Conservation (phyloP, 2,329 filamentous ascomycete species). For the Dactylellina drechsleri region DNA sequence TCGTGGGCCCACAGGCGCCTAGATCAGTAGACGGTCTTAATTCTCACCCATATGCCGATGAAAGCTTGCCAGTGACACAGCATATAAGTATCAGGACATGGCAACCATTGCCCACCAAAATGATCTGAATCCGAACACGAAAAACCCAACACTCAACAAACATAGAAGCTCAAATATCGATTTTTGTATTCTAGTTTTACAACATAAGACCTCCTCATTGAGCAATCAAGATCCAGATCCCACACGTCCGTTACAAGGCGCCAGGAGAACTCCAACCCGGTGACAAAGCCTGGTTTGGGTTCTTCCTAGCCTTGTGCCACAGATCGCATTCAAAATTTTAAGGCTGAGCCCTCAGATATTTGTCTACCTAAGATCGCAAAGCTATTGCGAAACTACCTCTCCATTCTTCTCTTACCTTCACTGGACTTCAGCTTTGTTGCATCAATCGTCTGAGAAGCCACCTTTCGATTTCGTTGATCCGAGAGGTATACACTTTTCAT, state of each 20-base stretch:
- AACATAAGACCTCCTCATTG: no score
- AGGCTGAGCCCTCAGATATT: slow-evolving; percentile 2
- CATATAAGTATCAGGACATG: slow-evolving; percentile 10
- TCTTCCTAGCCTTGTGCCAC: slow-evolving; percentile 19
- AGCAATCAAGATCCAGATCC: not conserved
- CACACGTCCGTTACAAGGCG: slow-evolving; percentile 1
- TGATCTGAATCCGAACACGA: no score
- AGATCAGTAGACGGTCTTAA: not conserved
- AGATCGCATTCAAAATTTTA: slow-evolving; percentile 17
- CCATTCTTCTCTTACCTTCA: no score
- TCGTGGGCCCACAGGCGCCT: not conserved
- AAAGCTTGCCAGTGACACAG: not conserved
- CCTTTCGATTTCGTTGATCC: no score
- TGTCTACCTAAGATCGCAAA: slow-evolving; percentile 17
- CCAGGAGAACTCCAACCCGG: not conserved
- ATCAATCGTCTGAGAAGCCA: no score
- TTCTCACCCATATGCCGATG: no score
- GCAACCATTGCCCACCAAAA: not conserved
- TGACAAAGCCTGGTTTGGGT: slow-evolving; percentile 3
- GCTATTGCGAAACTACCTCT: no score
- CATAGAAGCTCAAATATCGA: not conserved
- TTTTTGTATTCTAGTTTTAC: no score
- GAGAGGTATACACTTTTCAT: not conserved
- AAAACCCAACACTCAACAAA: slow-evolving; percentile 4
- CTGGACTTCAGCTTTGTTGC: no score